A percentile compares a stretch with the other conserved stretches of the same genome.
These are phyloP conservation scores for Colletotrichum orbiculare DNA, from an alignment of 2,329 filamentous ascomycete species.

Conservation along the genomic window DNA sequence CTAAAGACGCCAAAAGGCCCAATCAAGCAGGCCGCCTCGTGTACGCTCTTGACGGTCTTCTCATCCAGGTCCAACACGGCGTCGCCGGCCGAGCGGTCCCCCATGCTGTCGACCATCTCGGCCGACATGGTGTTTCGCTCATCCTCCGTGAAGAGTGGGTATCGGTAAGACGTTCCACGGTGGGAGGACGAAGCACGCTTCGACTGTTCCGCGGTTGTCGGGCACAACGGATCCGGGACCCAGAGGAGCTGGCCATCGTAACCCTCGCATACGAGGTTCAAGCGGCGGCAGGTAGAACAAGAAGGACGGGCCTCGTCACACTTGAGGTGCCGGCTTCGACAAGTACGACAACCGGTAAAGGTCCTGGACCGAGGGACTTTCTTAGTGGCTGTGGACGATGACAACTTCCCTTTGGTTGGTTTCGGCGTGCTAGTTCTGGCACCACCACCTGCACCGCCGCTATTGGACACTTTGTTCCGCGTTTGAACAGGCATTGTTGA, in stretches of 20 bases:
- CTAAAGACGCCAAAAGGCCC: constrained; percentile 38
- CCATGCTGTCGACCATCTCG: constrained; percentile 47
- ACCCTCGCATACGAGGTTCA: constrained; percentile 50
- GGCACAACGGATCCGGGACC: constrained; percentile 43
- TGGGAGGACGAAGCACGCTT: constrained; percentile 17
- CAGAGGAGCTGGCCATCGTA: constrained; percentile 51
- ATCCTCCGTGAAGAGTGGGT: constrained; percentile 54
- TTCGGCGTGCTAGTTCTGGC: background rate
- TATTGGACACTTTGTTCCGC: constrained; percentile 10
- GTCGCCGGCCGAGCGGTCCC: constrained; percentile 38
- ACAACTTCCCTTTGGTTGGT: background rate
- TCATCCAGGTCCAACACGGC: constrained; percentile 42
- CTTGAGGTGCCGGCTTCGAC: constrained; percentile 54
- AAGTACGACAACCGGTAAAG: constrained; percentile 49
- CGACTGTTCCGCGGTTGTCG: background rate
- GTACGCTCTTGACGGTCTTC: constrained; percentile 10
- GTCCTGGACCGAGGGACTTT: constrained; percentile 38
- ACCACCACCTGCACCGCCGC: background rate
- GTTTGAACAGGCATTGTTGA: constrained; percentile 14
- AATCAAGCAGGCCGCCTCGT: constrained; percentile 15
- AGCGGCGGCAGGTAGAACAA: constrained; percentile 50
- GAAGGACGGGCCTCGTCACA: constrained; percentile 55
- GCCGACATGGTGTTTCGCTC: constrained; percentile 47
- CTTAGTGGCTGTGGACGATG: background rate
- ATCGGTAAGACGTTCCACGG: constrained; percentile 47